phyloP scores from a whole-genome alignment of 352 stramenopile species.

The Phytophthora tentaculata region DNA sequence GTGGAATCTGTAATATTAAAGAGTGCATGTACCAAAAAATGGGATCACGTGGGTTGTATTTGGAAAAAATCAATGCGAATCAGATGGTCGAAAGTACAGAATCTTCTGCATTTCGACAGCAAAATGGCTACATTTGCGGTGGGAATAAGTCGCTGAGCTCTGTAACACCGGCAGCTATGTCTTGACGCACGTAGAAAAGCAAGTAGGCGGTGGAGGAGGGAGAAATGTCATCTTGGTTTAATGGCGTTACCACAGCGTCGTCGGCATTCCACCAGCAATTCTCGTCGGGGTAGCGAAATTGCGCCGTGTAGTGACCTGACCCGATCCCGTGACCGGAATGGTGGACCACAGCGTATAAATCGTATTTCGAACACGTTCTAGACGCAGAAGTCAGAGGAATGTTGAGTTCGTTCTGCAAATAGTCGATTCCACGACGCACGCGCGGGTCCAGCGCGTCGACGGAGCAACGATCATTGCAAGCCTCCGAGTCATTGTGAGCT shows the following conservation, averaged over 20 bases:
- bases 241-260: conserved; percentile 67
- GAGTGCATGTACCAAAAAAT: neutral
- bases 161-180: conserved; percentile 40
- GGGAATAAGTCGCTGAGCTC: conserved; percentile 42
- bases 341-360: conserved; percentile 96
- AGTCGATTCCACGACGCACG: conserved; percentile 36
- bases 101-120: neutral
- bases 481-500: conserved; percentile 14
- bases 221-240: conserved; percentile 32
- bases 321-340: conserved; percentile 92
- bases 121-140: conserved; percentile 22
- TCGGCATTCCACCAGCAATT: conserved; percentile 94
- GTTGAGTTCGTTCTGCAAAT: conserved; percentile 42
- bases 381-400: conserved; percentile 56
- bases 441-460: conserved; percentile 21
- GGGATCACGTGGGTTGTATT: conserved; percentile 20
- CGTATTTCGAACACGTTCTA: conserved; percentile 67
- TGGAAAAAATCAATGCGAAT: conserved; percentile 13
- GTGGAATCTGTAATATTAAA: too few species aligned
- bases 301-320: conserved; percentile 93
- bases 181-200: conserved; percentile 73
- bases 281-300: too few species aligned
- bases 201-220: conserved; percentile 67
- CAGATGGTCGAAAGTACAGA: neutral
- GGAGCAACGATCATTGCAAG: conserved; percentile 14